Evolutionary conservation across 208 protist species (phyloP).

Genomic region (Vickermania spadyakhi): DNA sequence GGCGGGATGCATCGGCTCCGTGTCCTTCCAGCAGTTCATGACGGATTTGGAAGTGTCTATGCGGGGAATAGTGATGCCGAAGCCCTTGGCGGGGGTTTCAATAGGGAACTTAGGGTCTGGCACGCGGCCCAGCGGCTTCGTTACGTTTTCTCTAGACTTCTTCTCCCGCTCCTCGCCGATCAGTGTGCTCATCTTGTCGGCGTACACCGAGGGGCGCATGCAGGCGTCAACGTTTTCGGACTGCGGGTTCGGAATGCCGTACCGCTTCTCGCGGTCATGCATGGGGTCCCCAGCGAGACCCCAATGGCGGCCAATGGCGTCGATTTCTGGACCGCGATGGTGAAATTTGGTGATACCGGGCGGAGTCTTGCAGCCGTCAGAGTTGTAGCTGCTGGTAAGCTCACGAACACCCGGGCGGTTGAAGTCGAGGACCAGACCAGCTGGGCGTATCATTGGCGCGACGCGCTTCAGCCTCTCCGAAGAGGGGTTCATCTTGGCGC

Average conservation of each 20-base stretch:
- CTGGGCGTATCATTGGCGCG: conserved; percentile 65
- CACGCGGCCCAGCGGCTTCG: conserved; percentile 47
- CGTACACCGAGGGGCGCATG: conserved; percentile 43
- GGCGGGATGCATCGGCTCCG: conserved; percentile 37
- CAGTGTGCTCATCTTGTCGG: conserved; percentile 45
- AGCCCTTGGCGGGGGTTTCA: conserved; percentile 39
- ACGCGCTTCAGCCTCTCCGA: conserved; percentile 37
- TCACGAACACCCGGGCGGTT: conserved; percentile 30
- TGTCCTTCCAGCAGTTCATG: conserved; percentile 34
- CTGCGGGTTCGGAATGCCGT: conserved; percentile 26
- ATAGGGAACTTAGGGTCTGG: conserved; percentile 20
- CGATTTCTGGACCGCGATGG: conserved; percentile 57
- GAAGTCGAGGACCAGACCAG: conserved; percentile 41
- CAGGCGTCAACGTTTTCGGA: conserved; percentile 36
- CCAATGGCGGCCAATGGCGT: conserved; percentile 34
- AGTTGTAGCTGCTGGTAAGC: conserved; percentile 67
- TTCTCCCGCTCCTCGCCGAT: conserved; percentile 66
- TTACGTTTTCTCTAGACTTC: conserved; percentile 31
- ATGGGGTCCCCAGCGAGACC: conserved; percentile 31
- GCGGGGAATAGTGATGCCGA: conserved; percentile 29
- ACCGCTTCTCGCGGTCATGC: conserved; percentile 27
- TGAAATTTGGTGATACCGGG: conserved; percentile 46
- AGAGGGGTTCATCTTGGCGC: not conserved
- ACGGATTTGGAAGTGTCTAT: conserved; percentile 43
- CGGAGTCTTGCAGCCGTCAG: conserved; percentile 27